phyloP scores from a whole-genome alignment of 768 basidiomycete species.

The Psilocybe sp. region DNA sequence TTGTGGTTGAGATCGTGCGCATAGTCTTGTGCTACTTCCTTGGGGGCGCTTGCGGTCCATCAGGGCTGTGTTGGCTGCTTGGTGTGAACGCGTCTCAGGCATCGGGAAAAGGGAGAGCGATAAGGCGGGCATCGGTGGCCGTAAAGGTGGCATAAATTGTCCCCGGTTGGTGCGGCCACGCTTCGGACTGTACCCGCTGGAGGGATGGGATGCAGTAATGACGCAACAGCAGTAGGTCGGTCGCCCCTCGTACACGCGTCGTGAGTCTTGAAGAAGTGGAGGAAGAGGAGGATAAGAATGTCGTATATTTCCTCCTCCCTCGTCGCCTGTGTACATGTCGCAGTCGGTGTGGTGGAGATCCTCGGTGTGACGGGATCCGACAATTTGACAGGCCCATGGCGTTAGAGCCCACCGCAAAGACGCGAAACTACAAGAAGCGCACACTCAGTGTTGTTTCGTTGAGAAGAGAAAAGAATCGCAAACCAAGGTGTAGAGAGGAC shows the following conservation, averaged over 20 bases:
- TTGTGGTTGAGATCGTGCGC: conserved; percentile 19
- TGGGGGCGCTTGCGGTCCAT: too few relatives aligned
- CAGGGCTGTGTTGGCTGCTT: conserved; percentile 6
- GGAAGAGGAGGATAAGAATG: background rate
- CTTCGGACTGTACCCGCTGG: conserved; percentile 18
- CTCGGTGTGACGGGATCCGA: conserved; percentile 7
- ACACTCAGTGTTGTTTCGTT: too few relatives aligned
- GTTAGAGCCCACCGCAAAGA: too few relatives aligned
- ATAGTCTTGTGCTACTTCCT: conserved; percentile 8
- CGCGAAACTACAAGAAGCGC: too few relatives aligned
- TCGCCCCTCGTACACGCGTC: conserved; percentile 22
- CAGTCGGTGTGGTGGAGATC: conserved; percentile 6
- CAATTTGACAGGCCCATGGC: too few relatives aligned
- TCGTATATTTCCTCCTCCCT: background rate
- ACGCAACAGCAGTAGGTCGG: conserved; percentile 17
- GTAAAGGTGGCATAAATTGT: conserved; percentile 7
- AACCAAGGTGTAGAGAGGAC: too few relatives aligned
- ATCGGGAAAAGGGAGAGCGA: conserved; percentile 8
- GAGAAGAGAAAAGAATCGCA: too few relatives aligned
- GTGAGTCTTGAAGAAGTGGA: background rate
- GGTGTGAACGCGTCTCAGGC: conserved; percentile 21
- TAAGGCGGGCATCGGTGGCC: background rate
- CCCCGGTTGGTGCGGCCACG: conserved; percentile 11
- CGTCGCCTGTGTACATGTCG: conserved; percentile 1
- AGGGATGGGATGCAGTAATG: conserved; percentile 9